These are phyloP conservation scores for Pisolithus marmoratus DNA, from an alignment of 768 basidiomycete genomes.

Conservation along the genomic window DNA sequence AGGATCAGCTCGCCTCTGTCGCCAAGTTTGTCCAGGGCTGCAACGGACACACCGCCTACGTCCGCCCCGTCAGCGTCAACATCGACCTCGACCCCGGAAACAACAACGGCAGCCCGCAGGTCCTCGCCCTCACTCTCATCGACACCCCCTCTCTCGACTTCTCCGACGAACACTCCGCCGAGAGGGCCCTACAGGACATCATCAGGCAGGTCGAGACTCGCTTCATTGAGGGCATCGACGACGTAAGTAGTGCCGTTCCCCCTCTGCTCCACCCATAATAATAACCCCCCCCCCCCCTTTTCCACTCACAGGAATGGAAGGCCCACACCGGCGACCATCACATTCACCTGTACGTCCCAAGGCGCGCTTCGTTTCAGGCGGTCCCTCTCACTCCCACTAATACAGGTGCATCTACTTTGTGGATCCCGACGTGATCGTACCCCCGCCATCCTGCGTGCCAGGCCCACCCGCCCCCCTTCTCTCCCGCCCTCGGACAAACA, in stretches of 20 bases:
- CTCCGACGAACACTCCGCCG: conserved; percentile 55
- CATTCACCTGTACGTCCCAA: conserved; percentile 64
- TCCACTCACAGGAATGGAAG: conserved; percentile 56
- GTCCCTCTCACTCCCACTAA: conserved; percentile 15
- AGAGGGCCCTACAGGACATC: conserved; percentile 61
- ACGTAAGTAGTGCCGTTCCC: conserved; percentile 49
- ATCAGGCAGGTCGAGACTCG: conserved; percentile 67
- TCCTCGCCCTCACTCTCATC: conserved; percentile 64
- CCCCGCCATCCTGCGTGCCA: conserved; percentile 64
- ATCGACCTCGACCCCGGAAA: conserved; percentile 52
- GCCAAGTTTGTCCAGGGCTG: conserved; percentile 79
- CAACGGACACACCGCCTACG: conserved; percentile 65
- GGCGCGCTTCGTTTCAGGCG: conserved; percentile 25
- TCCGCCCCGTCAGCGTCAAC: conserved; percentile 67
- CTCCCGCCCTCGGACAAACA: conserved; percentile 62
- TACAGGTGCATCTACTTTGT: conserved; percentile 80
- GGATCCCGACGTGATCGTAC: conserved; percentile 77
- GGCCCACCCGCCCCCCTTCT: conserved; percentile 63
- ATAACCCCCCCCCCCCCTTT: conserved; percentile 18
- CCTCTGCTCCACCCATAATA: conserved; percentile 14
- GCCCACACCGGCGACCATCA: conserved; percentile 67
- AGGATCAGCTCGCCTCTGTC: conserved; percentile 74
- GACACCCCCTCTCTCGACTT: conserved; percentile 83
- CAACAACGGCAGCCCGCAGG: conserved; percentile 37
- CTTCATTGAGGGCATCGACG: conserved; percentile 68